phyloP scores from a whole-genome alignment of 257 asterid species.

The Solanum ahanhuiri region DNA sequence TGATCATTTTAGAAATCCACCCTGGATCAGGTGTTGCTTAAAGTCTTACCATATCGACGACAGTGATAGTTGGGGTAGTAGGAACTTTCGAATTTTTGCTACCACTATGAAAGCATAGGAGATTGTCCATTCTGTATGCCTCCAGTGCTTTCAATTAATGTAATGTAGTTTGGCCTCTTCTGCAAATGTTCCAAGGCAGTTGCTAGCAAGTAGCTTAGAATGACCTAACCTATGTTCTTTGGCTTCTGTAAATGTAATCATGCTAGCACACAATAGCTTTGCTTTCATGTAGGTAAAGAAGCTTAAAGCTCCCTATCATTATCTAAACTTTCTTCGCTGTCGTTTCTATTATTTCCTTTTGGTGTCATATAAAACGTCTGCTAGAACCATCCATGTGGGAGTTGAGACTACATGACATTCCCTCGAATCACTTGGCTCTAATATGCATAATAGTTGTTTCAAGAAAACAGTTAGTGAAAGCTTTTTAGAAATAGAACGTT shows the following conservation, averaged over 20 bases:
- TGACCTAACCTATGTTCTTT: background rate
- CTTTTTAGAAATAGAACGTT: background rate
- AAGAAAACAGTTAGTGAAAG: background rate
- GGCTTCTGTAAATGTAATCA: background rate
- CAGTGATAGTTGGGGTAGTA: constrained; percentile 52
- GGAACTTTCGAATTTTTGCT: constrained; percentile 44
- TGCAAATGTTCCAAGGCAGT: background rate
- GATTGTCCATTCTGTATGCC: background rate
- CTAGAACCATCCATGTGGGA: background rate
- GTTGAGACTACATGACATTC: background rate
- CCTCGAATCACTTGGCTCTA: background rate
- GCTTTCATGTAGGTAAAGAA: background rate
- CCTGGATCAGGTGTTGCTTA: constrained; percentile 71
- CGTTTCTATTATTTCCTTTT: background rate
- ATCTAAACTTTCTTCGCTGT: background rate
- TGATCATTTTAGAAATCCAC: constrained; percentile 40
- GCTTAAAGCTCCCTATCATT: background rate
- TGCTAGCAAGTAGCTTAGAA: background rate
- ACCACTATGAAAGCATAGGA: constrained; percentile 27
- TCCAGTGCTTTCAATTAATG: background rate
- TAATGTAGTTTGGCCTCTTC: background rate
- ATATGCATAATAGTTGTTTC: background rate
- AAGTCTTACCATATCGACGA: constrained; percentile 40
- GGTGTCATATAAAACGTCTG: background rate
- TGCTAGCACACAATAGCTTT: background rate